A percentile compares a stretch with the other conserved stretches of the same genome.
Conservation (phyloP, 768 basidiomycete species). For the Leccinum truebloodii region DNA sequence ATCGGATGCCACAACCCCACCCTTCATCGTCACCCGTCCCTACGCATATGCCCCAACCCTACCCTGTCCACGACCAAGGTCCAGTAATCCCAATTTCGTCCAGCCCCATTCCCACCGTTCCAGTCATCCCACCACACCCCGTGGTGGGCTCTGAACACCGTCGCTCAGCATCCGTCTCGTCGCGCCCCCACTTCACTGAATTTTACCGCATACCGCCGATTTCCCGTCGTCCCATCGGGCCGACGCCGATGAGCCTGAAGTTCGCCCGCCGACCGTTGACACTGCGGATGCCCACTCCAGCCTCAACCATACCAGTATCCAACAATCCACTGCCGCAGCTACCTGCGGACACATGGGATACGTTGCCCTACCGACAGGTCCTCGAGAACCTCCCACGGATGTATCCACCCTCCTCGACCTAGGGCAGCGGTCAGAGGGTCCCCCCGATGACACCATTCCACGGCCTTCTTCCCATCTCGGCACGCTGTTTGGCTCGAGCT, state of each 20-base stretch:
- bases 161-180: constrained; percentile 11
- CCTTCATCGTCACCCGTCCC: background rate
- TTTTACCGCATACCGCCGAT: constrained; percentile 26
- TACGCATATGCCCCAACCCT: constrained; percentile 24
- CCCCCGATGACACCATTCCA: constrained; percentile 20
- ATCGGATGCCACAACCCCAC: background rate
- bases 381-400: constrained; percentile 49
- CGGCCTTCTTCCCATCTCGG: constrained; percentile 24
- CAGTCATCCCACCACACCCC: constrained; percentile 26
- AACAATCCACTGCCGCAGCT: constrained; percentile 65
- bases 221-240: background rate
- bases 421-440: background rate
- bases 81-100: constrained; percentile 19
- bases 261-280: constrained; percentile 6
- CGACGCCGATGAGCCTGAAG: constrained; percentile 2
- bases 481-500: constrained; percentile 24
- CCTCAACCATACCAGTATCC: background rate
- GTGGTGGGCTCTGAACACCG: constrained; percentile 8
- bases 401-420: constrained; percentile 24
- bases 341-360: constrained; percentile 60
- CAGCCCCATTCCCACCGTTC: constrained; percentile 6
- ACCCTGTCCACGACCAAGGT: background rate
- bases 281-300: constrained; percentile 4
- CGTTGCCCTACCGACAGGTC: constrained; percentile 56
- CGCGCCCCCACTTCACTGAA: constrained; percentile 29